A percentile compares a stretch with the other conserved stretches of the same genome.
These are phyloP conservation scores for Rheum nobile DNA, from an alignment of 148 eudicot genomes.

Conservation along the genomic window DNA sequence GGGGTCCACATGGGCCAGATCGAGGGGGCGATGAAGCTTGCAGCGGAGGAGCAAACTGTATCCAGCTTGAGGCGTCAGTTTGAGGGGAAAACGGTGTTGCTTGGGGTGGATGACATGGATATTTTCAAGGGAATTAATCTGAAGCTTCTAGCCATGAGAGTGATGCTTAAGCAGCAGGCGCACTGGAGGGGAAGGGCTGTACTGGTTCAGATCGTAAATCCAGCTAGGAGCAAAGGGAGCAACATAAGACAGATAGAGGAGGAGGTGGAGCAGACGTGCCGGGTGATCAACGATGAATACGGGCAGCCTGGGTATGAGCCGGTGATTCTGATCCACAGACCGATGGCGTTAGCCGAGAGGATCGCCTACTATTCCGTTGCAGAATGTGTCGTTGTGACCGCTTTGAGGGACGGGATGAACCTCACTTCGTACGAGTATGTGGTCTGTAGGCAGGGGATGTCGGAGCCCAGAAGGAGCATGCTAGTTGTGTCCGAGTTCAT, in stretches of 20 bases:
- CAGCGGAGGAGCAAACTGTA: slow-evolving; percentile 23
- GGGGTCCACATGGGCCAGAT: slow-evolving; percentile 34
- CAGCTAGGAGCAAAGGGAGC: slow-evolving; percentile 19
- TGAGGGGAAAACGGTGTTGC: slow-evolving; percentile 25
- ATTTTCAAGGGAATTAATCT: slow-evolving; percentile 29
- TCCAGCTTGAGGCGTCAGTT: slow-evolving; percentile 18
- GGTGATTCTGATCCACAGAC: slow-evolving; percentile 19
- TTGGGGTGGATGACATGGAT: slow-evolving; percentile 34
- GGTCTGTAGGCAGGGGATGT: slow-evolving; percentile 25
- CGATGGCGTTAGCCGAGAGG: slow-evolving; percentile 18
- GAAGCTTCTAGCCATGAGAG: slow-evolving; percentile 32
- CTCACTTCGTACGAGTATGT: slow-evolving; percentile 31
- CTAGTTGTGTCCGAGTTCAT: slow-evolving; percentile 28
- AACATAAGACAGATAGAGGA: slow-evolving; percentile 13
- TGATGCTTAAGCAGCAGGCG: slow-evolving; percentile 24
- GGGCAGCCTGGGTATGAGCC: slow-evolving; percentile 30
- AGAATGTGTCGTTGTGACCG: slow-evolving; percentile 33
- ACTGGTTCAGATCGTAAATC: slow-evolving; percentile 26
- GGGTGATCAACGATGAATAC: slow-evolving; percentile 20
- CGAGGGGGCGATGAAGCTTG: slow-evolving; percentile 19
- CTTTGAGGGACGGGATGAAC: slow-evolving; percentile 36
- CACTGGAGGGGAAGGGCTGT: slow-evolving; percentile 31
- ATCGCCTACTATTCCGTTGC: slow-evolving; percentile 25
- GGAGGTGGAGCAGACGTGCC: slow-evolving; percentile 20
- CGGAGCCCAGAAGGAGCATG: slow-evolving; percentile 24